Evolutionary conservation across 148 eudicot species (phyloP), one percentile per base, ranked within the genome.

Genomic region (Rhododendron kiyosumense): DNA sequence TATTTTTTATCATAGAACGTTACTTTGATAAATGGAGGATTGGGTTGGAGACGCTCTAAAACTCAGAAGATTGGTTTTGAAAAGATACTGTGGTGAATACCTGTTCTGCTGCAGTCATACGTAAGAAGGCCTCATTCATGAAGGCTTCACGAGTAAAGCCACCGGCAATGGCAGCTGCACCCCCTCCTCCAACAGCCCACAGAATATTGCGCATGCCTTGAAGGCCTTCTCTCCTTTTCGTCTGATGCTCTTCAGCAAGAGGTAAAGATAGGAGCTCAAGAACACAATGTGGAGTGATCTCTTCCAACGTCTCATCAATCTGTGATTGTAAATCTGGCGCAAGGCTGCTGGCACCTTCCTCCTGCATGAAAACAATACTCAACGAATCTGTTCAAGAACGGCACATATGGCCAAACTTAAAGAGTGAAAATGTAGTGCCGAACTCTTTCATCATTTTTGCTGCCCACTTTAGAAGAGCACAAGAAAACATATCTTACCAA

Each of bases 151-250:
- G 98, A 15, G 98, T 94, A 86, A 90, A 95, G 61, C 96, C 99
- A 34, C 99, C 98, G 51, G 93, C 94, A 79, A 97, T 86, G 84
- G 98, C 96, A 83, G 94, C 92, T 59, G 98, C 99, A 87, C 99
- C 99, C 54, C 99, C 99, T 75, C 98, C 99, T 87, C 99, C 99
- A 77, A 97, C 99, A 91, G 99, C 92, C 98, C 98, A 97, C 75
- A 97, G 87, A 74, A 97, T 94, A 81, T 94, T 94, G 84, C 98
- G 94, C 84, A 97, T 92, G 78, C 99, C 98, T 90, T 94, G 99
- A 83, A 97, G 98, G 86, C 98, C 99, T 89, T 95, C 98, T 86
- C 86, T 91, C 88, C 99, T 94, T 88, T 90, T 97, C 84, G 90
- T 84, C 43, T 83, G 89, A 87, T 87, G 91, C 77, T 95, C 95